These are phyloP conservation scores for Tylopilus sp. DNA, from an alignment of 768 basidiomycete species.

Conservation along the genomic window DNA sequence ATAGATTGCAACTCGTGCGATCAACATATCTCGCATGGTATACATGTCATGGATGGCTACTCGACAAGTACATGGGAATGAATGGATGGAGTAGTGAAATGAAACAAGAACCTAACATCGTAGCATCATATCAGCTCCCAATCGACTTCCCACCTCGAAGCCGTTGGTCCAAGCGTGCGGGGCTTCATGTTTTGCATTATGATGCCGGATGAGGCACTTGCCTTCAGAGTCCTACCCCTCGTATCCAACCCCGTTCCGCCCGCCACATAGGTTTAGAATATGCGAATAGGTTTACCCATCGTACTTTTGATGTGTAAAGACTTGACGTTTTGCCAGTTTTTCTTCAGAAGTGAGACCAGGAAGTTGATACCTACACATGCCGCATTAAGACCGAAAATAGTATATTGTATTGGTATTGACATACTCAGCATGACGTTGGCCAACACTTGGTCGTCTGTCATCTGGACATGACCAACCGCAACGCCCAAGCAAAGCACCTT, in stretches of 20 bases:
- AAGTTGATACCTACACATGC: constrained; percentile 89
- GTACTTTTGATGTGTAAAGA: constrained; percentile 98
- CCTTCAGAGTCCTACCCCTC: constrained; percentile 15
- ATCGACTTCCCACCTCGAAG: constrained; percentile 68
- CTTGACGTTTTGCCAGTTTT: constrained; percentile 99
- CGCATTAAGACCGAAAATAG: constrained; percentile 4
- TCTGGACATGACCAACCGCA: constrained; percentile 95
- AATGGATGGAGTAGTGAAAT: constrained; percentile 10
- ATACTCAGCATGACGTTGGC: constrained; percentile 95
- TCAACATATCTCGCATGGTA: constrained; percentile 6
- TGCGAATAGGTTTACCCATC: constrained; percentile 97
- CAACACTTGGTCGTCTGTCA: constrained; percentile 96
- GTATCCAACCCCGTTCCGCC: constrained; percentile 5
- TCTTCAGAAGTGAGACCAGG: constrained; percentile 98
- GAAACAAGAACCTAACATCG: constrained; percentile 21
- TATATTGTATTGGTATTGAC: constrained; percentile 23
- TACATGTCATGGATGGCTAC: constrained; percentile 12
- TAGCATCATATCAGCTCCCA: constrained; percentile 76
- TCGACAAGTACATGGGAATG: constrained; percentile 22
- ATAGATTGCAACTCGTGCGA: constrained; percentile 2
- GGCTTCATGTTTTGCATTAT: constrained; percentile 93
- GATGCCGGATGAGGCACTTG: constrained; percentile 31
- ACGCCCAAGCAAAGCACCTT: constrained; percentile 99
- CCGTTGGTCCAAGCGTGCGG: constrained; percentile 99
- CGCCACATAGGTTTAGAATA: constrained; percentile 58